Percentiles rank a stretch among this genome's conserved stretches.
phyloP scores from a whole-genome alignment of 2,329 filamentous ascomycete genomes.

The Neopestalotiopsis clavispora region DNA sequence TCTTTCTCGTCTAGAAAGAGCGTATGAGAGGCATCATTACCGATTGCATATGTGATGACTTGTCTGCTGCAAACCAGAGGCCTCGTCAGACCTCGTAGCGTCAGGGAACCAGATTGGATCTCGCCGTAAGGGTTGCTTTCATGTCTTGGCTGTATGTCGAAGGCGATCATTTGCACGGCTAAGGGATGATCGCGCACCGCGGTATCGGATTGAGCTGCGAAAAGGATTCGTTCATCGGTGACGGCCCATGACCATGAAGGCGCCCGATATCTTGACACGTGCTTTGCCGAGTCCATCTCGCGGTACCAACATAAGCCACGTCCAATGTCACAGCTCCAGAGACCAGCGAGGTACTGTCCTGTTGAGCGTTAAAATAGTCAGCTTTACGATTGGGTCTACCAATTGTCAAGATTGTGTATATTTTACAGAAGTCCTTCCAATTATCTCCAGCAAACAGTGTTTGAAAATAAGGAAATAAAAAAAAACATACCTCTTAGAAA shows the following conservation, averaged over 20 bases:
- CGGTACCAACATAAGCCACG: not conserved
- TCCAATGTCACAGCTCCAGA: not conserved
- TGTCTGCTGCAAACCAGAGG: not conserved
- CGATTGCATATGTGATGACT: not conserved
- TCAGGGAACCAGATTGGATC: not conserved
- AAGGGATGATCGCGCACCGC: not conserved
- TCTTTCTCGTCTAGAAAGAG: not conserved
- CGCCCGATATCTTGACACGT: not conserved
- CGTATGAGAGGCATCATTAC: not conserved
- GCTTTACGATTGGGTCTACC: not conserved
- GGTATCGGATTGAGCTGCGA: not conserved
- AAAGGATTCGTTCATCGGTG: not conserved
- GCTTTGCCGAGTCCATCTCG: not conserved
- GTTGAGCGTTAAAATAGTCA: not conserved
- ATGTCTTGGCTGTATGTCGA: not conserved
- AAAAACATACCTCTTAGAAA: not conserved
- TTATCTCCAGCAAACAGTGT: not conserved
- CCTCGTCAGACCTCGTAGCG: not conserved
- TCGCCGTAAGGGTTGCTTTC: not conserved
- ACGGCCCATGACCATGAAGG: not conserved
- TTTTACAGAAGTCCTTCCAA: not conserved
- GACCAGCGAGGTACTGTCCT: not conserved
- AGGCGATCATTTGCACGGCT: not conserved
- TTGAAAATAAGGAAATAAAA: not conserved
- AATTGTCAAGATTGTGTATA: no score